phyloP scores from a whole-genome alignment of 2,329 filamentous ascomycete species.

The Cercospora nicotianae region DNA sequence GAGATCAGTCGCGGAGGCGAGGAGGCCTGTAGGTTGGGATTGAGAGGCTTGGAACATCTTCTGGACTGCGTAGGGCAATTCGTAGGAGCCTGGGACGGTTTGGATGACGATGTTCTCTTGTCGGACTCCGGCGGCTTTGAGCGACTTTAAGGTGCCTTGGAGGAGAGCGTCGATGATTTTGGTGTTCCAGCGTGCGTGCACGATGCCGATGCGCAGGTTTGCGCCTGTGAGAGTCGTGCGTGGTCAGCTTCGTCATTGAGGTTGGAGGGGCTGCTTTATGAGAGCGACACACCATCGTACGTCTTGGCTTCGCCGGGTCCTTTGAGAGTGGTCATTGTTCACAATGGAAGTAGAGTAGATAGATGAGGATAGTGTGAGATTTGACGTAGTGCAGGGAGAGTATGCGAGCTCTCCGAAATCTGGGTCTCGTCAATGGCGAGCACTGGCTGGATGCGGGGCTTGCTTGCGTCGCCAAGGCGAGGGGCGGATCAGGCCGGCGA shows the following conservation, averaged over 20 bases:
- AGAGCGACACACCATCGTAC: constrained; percentile 54
- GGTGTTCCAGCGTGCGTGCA: constrained; percentile 94
- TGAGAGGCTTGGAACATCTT: constrained; percentile 57
- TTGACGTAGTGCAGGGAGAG: neutral
- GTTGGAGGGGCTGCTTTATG: neutral
- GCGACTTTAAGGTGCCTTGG: constrained; percentile 73
- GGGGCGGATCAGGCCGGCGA: neutral
- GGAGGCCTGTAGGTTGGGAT: constrained; percentile 69
- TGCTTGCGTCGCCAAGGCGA: neutral
- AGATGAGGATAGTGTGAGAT: neutral
- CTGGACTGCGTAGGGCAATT: constrained; percentile 87
- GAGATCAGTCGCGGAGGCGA: constrained; percentile 71
- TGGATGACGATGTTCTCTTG: constrained; percentile 86
- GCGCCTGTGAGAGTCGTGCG: constrained; percentile 41
- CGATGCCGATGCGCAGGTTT: constrained; percentile 82
- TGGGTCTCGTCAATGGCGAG: neutral
- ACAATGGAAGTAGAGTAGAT: neutral
- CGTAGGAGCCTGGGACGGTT: constrained; percentile 90
- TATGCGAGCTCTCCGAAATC: neutral
- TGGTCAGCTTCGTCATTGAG: constrained; percentile 2
- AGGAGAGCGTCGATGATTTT: constrained; percentile 84
- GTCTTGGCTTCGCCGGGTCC: constrained; percentile 60
- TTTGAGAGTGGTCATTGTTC: constrained; percentile 57
- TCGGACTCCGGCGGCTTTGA: constrained; percentile 76
- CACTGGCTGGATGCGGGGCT: neutral